A percentile compares a stretch with the other conserved stretches of the same genome.
Evolutionary conservation across 768 basidiomycete species (phyloP).

Genomic region (Amanita rimosa): DNA sequence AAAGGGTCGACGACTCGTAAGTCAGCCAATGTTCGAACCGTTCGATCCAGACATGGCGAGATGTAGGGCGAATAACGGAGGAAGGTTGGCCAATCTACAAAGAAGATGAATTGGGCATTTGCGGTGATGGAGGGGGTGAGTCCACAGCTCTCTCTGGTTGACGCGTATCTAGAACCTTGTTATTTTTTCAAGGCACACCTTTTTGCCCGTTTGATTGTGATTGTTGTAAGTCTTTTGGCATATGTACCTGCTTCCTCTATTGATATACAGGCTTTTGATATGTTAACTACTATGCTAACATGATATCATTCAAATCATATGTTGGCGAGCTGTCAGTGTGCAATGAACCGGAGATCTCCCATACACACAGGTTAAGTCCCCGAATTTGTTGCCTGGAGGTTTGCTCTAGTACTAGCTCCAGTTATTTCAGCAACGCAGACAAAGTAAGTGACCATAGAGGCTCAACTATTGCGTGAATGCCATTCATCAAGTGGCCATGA

Average conservation of each 20-base stretch:
- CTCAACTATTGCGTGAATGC: neutral
- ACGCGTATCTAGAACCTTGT: conserved; percentile 12
- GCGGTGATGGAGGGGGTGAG: conserved; percentile 62
- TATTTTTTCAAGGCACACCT: conserved; percentile 49
- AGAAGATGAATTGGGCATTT: conserved; percentile 72
- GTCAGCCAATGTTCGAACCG: conserved; percentile 17
- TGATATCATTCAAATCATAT: neutral
- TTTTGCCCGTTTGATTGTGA: conserved; percentile 85
- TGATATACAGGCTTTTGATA: conserved; percentile 14
- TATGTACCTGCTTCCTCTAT: neutral
- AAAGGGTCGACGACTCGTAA: conserved; percentile 60
- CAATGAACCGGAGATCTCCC: too few relatives aligned
- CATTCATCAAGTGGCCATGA: neutral
- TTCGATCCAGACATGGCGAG: conserved; percentile 7
- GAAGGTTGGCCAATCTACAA: conserved; percentile 77
- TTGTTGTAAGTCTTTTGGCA: conserved; percentile 48
- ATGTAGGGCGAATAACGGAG: conserved; percentile 62
- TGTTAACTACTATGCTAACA: neutral
- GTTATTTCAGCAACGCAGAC: neutral
- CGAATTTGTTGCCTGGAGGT: too few relatives aligned
- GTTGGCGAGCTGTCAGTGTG: neutral
- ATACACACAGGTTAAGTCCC: too few relatives aligned
- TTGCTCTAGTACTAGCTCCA: too few relatives aligned
- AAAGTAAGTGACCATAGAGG: too few relatives aligned
- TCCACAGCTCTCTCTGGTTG: conserved; percentile 5